Percentiles rank a stretch among this genome's conserved stretches.
These are phyloP conservation scores for Cyphellophora europaea DNA, from an alignment of 2,329 filamentous ascomycete genomes.

Conservation along the genomic window DNA sequence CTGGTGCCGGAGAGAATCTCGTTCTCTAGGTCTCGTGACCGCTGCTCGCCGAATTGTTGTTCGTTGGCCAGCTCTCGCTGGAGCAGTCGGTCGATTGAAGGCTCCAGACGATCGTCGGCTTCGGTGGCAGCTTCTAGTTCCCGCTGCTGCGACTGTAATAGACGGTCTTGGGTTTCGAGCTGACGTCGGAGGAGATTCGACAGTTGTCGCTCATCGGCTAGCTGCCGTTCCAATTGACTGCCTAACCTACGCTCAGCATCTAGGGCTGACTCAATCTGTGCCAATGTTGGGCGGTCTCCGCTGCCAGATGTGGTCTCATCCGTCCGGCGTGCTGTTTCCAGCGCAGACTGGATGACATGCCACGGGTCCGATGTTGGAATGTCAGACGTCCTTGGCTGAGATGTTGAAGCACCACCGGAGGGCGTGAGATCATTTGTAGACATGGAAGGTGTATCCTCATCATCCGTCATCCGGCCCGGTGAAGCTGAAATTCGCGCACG, in stretches of 20 bases:
- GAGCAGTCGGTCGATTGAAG: constrained; percentile 13
- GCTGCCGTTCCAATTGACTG: constrained; percentile 14
- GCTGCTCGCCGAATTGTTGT: constrained; percentile 11
- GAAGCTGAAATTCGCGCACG: constrained; percentile 31
- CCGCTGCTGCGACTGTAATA: constrained; percentile 7
- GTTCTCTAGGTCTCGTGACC: constrained; percentile 13
- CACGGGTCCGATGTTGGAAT: constrained; percentile 15
- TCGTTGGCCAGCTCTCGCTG: constrained; percentile 13
- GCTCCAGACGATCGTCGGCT: constrained; percentile 6
- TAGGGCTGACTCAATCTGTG: constrained; percentile 15
- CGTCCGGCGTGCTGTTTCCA: constrained; percentile 11
- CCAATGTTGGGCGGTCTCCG: constrained; percentile 7
- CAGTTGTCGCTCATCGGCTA: constrained; percentile 15
- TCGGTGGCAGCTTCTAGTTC: constrained; percentile 6
- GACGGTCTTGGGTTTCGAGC: constrained; percentile 15
- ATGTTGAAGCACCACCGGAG: constrained; percentile 1
- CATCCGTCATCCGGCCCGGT: constrained; percentile 27
- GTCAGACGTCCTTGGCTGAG: constrained; percentile 6
- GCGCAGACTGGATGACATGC: constrained; percentile 15
- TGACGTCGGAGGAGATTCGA: constrained; percentile 13
- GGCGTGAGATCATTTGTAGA: constrained; percentile 7
- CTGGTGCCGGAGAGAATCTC: constrained; percentile 10
- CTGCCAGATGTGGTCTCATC: constrained; percentile 3
- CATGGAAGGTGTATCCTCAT: constrained; percentile 10
- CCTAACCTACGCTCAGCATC: constrained; percentile 14